Evolutionary conservation across 2,329 filamentous ascomycete species (phyloP).

Genomic region (Venturia carpophila): DNA sequence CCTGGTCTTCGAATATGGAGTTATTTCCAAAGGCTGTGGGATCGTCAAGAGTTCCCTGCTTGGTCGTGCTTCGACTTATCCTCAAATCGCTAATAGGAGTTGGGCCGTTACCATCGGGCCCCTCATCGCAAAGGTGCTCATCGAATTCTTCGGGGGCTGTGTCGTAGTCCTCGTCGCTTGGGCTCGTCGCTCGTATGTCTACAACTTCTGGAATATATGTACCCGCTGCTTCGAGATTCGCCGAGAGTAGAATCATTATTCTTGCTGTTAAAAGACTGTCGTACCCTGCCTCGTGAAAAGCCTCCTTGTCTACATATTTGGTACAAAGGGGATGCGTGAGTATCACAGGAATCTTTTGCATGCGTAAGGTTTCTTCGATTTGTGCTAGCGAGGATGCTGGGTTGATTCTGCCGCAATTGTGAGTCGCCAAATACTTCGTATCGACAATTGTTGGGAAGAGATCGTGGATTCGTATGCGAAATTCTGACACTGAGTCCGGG

Average conservation of each 20-base stretch:
- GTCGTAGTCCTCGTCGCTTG: slow-evolving; percentile 14
- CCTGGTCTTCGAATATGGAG: too few species aligned
- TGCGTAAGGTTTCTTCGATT: slow-evolving; percentile 38
- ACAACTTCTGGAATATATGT: slow-evolving; percentile 25
- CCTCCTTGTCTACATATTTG: slow-evolving; percentile 12
- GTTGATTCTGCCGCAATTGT: slow-evolving; percentile 44
- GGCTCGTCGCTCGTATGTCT: slow-evolving; percentile 18
- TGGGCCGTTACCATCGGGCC: not conserved
- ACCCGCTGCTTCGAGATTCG: slow-evolving; percentile 40
- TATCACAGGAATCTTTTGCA: slow-evolving; percentile 33
- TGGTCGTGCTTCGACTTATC: not conserved
- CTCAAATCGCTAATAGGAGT: not conserved
- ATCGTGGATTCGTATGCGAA: slow-evolving; percentile 43
- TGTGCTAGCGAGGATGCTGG: slow-evolving; percentile 42
- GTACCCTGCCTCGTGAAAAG: slow-evolving; percentile 55
- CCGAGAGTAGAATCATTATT: slow-evolving; percentile 49
- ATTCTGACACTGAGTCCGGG: slow-evolving; percentile 47
- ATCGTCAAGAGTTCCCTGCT: not conserved
- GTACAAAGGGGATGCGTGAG: slow-evolving; percentile 12
- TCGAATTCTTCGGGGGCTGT: not conserved
- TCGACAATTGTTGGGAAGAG: slow-evolving; percentile 53
- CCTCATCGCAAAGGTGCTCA: not conserved
- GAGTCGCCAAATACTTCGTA: slow-evolving; percentile 56
- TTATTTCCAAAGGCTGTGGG: not conserved
- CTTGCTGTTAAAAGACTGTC: slow-evolving; percentile 55